Percentiles rank a stretch among this genome's conserved stretches.
Conservation (phyloP, 208 protist genomes). For the Trypanosoma platydactyli region DNA sequence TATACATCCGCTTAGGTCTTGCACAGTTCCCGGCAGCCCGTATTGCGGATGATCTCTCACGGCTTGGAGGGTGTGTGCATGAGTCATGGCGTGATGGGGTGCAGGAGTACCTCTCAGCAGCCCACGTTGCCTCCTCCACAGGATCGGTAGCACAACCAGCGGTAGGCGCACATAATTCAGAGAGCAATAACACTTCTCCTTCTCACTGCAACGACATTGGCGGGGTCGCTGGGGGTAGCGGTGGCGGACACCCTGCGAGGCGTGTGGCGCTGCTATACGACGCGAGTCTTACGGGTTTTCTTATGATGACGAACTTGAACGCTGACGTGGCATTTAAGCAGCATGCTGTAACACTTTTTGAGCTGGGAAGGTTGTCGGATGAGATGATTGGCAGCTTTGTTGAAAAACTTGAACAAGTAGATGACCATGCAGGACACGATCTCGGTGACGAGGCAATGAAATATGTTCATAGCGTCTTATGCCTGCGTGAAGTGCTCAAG, state of each 20-base stretch:
- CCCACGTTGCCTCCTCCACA: not conserved
- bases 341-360: conserved; percentile 90
- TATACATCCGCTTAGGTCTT: conserved; percentile 91
- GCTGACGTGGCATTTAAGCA: conserved; percentile 83
- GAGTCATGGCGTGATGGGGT: conserved; percentile 49
- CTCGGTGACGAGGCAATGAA: conserved; percentile 85
- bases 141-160: not conserved
- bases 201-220: not conserved
- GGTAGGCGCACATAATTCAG: not conserved
- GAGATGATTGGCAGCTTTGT: conserved; percentile 82
- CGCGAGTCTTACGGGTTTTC: conserved; percentile 93
- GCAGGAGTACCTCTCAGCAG: conserved; percentile 6
- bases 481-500: conserved; percentile 68
- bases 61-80: conserved; percentile 40
- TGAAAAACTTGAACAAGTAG: conserved; percentile 60
- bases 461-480: conserved; percentile 85
- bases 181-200: not conserved
- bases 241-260: conserved; percentile 51
- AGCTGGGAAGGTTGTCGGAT: conserved; percentile 85
- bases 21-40: conserved; percentile 64
- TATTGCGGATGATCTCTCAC: conserved; percentile 34
- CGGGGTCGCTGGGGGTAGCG: too few species aligned
- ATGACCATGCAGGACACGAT: conserved; percentile 31
- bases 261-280: conserved; percentile 96
- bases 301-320: conserved; percentile 98